These are phyloP conservation scores for Pseudonitzschia delicatissima DNA, from an alignment of 108 stramenopile genomes.

Conservation along the genomic window DNA sequence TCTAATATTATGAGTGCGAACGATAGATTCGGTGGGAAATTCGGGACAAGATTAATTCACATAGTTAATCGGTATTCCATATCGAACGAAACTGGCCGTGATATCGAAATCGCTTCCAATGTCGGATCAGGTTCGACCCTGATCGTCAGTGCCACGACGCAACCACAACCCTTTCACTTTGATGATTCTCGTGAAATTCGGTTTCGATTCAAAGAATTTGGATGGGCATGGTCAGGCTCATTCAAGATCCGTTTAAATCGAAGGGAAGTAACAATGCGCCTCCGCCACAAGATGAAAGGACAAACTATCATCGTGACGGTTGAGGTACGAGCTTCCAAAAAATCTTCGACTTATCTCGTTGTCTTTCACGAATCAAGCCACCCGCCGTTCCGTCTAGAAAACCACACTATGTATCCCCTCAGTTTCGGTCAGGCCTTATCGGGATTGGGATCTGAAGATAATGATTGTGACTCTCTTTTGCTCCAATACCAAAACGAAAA, in stretches of 20 bases:
- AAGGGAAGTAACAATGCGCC: conserved; percentile 52
- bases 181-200: conserved; percentile 53
- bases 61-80: conserved; percentile 56
- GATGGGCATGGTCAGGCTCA: conserved; percentile 57
- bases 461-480: conserved; percentile 40
- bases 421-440: conserved; percentile 41
- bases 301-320: conserved; percentile 45
- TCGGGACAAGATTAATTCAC: conserved; percentile 52
- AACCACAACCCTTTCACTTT: conserved; percentile 57
- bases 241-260: conserved; percentile 42
- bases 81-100: conserved; percentile 50
- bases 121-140: conserved; percentile 11
- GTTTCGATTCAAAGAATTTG: conserved; percentile 63
- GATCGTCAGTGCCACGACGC: conserved; percentile 25
- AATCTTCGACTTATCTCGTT: conserved; percentile 34
- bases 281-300: conserved; percentile 55
- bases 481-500: conserved; percentile 58
- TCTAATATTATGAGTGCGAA: conserved; percentile 45
- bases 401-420: conserved; percentile 54
- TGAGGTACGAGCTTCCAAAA: conserved; percentile 29
- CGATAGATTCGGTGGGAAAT: conserved; percentile 43
- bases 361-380: conserved; percentile 43
- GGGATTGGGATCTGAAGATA: conserved; percentile 11
- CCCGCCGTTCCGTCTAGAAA: conserved; percentile 66
- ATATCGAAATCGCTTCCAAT: conserved; percentile 53